These are phyloP conservation scores for Monsonia emarginata DNA, from an alignment of 441 rosid species.

Conservation along the genomic window DNA sequence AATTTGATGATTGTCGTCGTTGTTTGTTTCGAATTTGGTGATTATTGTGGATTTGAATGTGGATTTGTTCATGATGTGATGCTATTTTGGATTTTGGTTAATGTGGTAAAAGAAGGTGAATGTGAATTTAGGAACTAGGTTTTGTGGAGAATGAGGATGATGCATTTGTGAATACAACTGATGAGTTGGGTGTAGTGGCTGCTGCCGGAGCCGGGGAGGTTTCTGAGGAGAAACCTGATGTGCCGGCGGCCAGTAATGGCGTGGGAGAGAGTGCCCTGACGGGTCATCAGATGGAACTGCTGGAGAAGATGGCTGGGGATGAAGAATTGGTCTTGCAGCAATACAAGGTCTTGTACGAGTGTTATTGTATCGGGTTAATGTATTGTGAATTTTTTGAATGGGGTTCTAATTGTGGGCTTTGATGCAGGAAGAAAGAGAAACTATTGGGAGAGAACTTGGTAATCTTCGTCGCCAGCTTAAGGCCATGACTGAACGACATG, in stretches of 20 bases:
- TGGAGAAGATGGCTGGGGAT: slow-evolving; percentile 31
- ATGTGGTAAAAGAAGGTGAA: slow-evolving; percentile 1
- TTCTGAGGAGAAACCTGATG: slow-evolving; percentile 14
- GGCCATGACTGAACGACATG: slow-evolving; percentile 25
- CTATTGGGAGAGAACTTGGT: slow-evolving; percentile 31
- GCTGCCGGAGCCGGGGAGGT: slow-evolving; percentile 8
- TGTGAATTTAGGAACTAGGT: background rate
- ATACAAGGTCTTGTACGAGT: slow-evolving; percentile 30
- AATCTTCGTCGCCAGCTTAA: slow-evolving; percentile 37
- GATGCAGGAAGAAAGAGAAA: slow-evolving; percentile 50
- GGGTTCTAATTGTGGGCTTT: slow-evolving; percentile 3
- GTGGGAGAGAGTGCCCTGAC: slow-evolving; percentile 4
- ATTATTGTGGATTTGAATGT: background rate
- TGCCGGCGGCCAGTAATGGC: slow-evolving; percentile 23
- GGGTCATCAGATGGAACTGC: slow-evolving; percentile 26
- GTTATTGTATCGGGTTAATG: background rate
- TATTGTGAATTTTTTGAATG: slow-evolving; percentile 9
- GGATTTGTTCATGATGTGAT: background rate
- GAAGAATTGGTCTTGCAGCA: slow-evolving; percentile 28
- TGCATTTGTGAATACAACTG: slow-evolving; percentile 77
- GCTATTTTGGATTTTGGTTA: background rate
- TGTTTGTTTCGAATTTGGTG: background rate
- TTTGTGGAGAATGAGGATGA: slow-evolving; percentile 41
- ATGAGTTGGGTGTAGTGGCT: slow-evolving; percentile 36
- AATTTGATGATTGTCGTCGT: background rate